Percentiles rank a stretch among this genome's conserved stretches.
Conservation (phyloP, 139 green algal genomes). For the Deuterostichococcus epilithicus region DNA sequence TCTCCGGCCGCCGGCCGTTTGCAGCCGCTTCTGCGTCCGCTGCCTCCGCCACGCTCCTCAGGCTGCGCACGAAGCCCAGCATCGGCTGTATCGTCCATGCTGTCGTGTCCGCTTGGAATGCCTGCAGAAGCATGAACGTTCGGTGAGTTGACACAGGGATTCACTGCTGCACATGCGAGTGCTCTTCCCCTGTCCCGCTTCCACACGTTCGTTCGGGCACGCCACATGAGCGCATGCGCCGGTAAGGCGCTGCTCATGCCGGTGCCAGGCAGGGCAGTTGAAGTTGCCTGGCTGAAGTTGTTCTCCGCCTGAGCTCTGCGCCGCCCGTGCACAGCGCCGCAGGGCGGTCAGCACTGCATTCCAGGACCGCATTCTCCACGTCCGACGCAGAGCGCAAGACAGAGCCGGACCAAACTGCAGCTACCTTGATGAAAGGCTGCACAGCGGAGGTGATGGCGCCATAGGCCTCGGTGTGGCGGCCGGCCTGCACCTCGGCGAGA, state of each 20-base stretch:
- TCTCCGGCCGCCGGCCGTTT: conserved; percentile 31
- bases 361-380: too few species aligned
- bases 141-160: not conserved
- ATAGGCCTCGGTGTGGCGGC: conserved; percentile 31
- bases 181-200: not conserved
- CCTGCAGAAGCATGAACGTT: not conserved
- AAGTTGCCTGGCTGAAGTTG: not conserved
- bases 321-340: not conserved
- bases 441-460: conserved; percentile 20
- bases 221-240: not conserved
- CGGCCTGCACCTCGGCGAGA: conserved; percentile 23
- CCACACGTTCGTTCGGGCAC: not conserved
- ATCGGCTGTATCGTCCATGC: conserved; percentile 45
- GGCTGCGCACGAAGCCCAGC: conserved; percentile 41
- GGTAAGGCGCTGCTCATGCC: not conserved
- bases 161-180: too few species aligned
- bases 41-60: conserved; percentile 28
- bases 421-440: conserved; percentile 31
- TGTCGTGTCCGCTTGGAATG: conserved; percentile 36
- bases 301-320: too few species aligned
- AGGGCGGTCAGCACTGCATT: not conserved
- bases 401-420: not conserved
- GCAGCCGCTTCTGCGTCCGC: conserved; percentile 38
- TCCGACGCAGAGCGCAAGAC: too few species aligned
- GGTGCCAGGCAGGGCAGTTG: not conserved